phyloP scores from a whole-genome alignment of 345 rosid genomes.

The Populus deltoides region DNA sequence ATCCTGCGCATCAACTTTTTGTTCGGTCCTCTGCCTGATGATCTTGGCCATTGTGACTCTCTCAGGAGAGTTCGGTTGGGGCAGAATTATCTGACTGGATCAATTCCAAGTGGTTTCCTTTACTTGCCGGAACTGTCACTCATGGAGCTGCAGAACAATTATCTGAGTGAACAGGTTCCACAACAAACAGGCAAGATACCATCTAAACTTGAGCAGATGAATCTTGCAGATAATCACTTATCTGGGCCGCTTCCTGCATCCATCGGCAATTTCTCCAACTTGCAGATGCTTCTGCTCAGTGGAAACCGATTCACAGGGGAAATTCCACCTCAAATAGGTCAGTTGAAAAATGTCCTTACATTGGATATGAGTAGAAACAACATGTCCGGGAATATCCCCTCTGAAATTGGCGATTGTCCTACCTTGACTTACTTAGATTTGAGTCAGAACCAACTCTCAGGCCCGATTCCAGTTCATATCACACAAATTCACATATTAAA shows the following conservation, averaged over 20 bases:
- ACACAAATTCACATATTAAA: slow-evolving; percentile 44
- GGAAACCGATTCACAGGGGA: slow-evolving; percentile 56
- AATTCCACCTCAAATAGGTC: slow-evolving; percentile 48
- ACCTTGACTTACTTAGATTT: slow-evolving; percentile 58
- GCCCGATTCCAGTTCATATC: slow-evolving; percentile 50
- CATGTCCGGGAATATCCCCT: slow-evolving; percentile 48
- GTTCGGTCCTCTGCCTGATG: slow-evolving; percentile 59
- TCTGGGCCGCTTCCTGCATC: slow-evolving; percentile 53
- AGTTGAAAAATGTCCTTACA: slow-evolving; percentile 41
- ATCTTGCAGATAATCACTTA: slow-evolving; percentile 52
- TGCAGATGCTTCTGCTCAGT: slow-evolving; percentile 47
- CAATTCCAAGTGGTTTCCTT: slow-evolving; percentile 53
- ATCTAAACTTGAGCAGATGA: slow-evolving; percentile 47
- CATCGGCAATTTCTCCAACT: slow-evolving; percentile 48
- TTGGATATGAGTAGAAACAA: slow-evolving; percentile 54
- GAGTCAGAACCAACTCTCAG: slow-evolving; percentile 67
- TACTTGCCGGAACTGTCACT: slow-evolving; percentile 59
- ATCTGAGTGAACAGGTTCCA: slow-evolving; percentile 45
- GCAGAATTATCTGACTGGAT: slow-evolving; percentile 62
- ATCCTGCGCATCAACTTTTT: slow-evolving; percentile 57
- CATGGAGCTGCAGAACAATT: slow-evolving; percentile 61
- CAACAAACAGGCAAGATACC: slow-evolving; percentile 36
- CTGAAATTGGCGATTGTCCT: slow-evolving; percentile 46
- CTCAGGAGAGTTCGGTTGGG: slow-evolving; percentile 57
- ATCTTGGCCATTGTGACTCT: slow-evolving; percentile 48